Percentiles rank a stretch among this genome's conserved stretches.
These are phyloP conservation scores for Hirsutella thompsonii DNA, from an alignment of 2,329 filamentous ascomycete genomes.

Conservation along the genomic window DNA sequence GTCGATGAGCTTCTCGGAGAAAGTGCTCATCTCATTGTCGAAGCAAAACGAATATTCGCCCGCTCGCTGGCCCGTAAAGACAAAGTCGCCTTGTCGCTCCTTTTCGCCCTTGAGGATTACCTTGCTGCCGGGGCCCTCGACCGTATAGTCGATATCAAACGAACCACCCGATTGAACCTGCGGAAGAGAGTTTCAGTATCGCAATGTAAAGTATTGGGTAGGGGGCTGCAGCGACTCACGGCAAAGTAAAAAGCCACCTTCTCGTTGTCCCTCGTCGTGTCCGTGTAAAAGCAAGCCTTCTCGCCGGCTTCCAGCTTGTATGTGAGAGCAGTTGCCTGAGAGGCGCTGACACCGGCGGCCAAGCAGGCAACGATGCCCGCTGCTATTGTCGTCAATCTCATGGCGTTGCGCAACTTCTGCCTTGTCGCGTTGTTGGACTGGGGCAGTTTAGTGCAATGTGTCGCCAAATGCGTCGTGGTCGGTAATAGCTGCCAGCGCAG, in stretches of 20 bases:
- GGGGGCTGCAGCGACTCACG: slow-evolving; percentile 38
- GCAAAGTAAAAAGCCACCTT: slow-evolving; percentile 99
- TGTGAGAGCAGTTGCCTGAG: slow-evolving; percentile 80
- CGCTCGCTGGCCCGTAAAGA: slow-evolving; percentile 78
- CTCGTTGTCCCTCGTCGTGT: slow-evolving; percentile 62
- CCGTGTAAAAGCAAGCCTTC: slow-evolving; percentile 88
- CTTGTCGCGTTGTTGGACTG: slow-evolving; percentile 15
- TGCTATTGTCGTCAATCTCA: slow-evolving; percentile 52
- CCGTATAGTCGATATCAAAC: slow-evolving; percentile 91
- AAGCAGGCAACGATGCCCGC: slow-evolving; percentile 60
- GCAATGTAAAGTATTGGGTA: neutral
- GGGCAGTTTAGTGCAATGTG: slow-evolving; percentile 14
- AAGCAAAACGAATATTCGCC: slow-evolving; percentile 98
- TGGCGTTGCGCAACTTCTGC: slow-evolving; percentile 24
- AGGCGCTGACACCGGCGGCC: slow-evolving; percentile 56
- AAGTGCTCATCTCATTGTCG: slow-evolving; percentile 96
- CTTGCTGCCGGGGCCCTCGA: slow-evolving; percentile 70
- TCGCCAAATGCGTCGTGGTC: slow-evolving; percentile 9
- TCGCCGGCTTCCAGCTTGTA: slow-evolving; percentile 87
- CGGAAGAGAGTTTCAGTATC: neutral
- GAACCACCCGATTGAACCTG: slow-evolving; percentile 96
- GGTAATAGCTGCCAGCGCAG: neutral
- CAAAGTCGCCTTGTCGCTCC: slow-evolving; percentile 91
- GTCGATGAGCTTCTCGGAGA: slow-evolving; percentile 93
- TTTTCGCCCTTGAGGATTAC: slow-evolving; percentile 77